Evolutionary conservation across 2,329 filamentous ascomycete genomes (phyloP), one percentile per base, ranked within the genome.

Genomic region (Aaosphaeria arxii): DNA sequence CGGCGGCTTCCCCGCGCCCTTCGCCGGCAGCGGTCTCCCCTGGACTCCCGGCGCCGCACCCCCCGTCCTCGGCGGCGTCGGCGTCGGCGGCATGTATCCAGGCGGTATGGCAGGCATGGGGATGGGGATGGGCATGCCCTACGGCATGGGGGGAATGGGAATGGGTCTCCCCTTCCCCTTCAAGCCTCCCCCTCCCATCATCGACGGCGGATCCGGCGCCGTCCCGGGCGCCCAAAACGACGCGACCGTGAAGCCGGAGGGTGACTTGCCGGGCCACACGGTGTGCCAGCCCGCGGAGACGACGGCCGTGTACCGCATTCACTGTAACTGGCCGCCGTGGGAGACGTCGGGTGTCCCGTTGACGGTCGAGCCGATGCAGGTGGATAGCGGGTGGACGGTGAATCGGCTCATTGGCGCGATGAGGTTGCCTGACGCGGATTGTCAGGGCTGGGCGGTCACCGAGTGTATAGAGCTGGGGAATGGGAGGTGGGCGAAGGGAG

Each of bases 381-480:
- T 53, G 52, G 40, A 59, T 47, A 13, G 46, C 50, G 5, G 62
- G 57, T n/a, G 60, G 60, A 46, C 24, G 0, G 42, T 69, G 6
- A 66, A 68, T 38, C 53, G 63, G 5, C 32, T 69, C 32, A 67
- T 69, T 9, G 55, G 61, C 40, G 56, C 44, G 11, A 40, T 66
- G 30, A 59, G 58, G 24, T 59, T 63, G 9, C 57, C 61, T 7
- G 52, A 55, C 3, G 44, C 48, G n/a, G 59, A 64, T n/a, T 58
- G 56, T 29, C 54, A 63, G 42, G 63, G 64, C 6, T 60, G 55
- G 40, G 64, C 62, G 0, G 44, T 69, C 7, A 66, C 62, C 1
- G 63, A 69, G 56, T 67, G 64, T 36, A 61, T 66, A 44, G 66
- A 69, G 53, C 45, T 66, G 47, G 64, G 62, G 2, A 64, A 60